A percentile compares a stretch with the other conserved stretches of the same genome.
Evolutionary conservation across 2,329 filamentous ascomycete genomes (phyloP).

Genomic region (Mollisia scopiformis): DNA sequence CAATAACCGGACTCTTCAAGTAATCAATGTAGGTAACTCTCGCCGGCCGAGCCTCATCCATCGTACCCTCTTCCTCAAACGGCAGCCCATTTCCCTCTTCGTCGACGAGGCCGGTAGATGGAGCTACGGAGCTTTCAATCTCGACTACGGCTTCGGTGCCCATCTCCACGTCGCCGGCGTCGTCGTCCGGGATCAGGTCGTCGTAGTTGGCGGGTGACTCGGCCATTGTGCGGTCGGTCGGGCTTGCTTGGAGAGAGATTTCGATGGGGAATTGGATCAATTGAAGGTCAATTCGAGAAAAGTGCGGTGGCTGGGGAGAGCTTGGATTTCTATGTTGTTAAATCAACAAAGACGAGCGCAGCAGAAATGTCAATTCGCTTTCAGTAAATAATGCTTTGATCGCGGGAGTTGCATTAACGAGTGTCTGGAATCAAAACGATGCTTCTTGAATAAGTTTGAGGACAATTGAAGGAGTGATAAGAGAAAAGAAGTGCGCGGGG

Average conservation of each 20-base stretch:
- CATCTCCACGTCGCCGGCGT: conserved; percentile 33
- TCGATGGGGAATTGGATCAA: too few species aligned
- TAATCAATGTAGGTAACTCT: conserved; percentile 55
- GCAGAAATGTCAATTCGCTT: not conserved
- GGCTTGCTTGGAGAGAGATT: too few species aligned
- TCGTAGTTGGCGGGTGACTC: conserved; percentile 21
- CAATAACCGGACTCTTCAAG: conserved; percentile 70
- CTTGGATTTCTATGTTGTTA: not conserved
- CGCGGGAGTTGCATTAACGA: not conserved
- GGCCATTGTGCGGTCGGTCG: too few species aligned
- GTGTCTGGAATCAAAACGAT: not conserved
- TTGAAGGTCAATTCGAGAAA: not conserved
- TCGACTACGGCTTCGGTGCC: conserved; percentile 31
- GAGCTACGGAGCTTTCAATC: conserved; percentile 23
- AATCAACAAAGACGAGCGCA: not conserved
- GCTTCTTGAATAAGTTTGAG: not conserved
- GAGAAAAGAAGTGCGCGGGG: not conserved
- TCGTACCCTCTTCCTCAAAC: conserved; percentile 25
- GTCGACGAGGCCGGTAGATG: not conserved
- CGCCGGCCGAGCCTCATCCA: conserved; percentile 22
- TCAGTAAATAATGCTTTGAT: not conserved
- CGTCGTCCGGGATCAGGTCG: conserved; percentile 16
- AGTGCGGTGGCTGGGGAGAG: not conserved
- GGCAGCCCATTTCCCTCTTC: conserved; percentile 23
- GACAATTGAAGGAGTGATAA: not conserved